phyloP scores from a whole-genome alignment of 768 basidiomycete genomes.

The Tulasnella sp. region DNA sequence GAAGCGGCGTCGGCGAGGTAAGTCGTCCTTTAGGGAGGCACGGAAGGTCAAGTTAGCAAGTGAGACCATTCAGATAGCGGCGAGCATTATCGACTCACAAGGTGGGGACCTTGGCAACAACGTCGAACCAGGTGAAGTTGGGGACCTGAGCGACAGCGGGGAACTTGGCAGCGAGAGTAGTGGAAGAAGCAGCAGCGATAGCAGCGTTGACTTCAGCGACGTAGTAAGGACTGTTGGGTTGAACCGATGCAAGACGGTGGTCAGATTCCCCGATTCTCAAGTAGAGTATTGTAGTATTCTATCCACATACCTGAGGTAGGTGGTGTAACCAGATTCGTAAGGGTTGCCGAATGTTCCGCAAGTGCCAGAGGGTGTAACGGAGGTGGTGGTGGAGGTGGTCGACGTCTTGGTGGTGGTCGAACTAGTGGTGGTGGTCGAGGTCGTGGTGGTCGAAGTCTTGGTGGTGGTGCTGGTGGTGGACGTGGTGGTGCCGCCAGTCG shows the following conservation, averaged over 20 bases:
- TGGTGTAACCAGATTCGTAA: constrained; percentile 34
- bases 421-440: constrained; percentile 6
- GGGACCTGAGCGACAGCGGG: constrained; percentile 53
- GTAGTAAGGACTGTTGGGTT: constrained; percentile 44
- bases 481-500: constrained; percentile 32
- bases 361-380: constrained; percentile 33
- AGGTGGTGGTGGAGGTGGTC: constrained; percentile 31
- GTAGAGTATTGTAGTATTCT: constrained; percentile 43
- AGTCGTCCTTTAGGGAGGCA: constrained; percentile 43
- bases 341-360: constrained; percentile 51
- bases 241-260: constrained; percentile 38
- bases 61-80: constrained; percentile 46
- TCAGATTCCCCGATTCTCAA: constrained; percentile 42
- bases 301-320: neutral
- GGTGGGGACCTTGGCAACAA: constrained; percentile 50
- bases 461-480: too few relatives aligned
- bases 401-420: constrained; percentile 29
- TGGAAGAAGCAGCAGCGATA: constrained; percentile 46
- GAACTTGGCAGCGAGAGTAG: constrained; percentile 51
- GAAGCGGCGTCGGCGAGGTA: constrained; percentile 55
- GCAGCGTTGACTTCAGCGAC: constrained; percentile 52
- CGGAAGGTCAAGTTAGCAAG: too few relatives aligned
- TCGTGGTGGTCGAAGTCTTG: constrained; percentile 29
- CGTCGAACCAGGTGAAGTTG: constrained; percentile 61
- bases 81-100: constrained; percentile 49